These are phyloP conservation scores for Trichoderma oligosporum DNA, from an alignment of 2,329 filamentous ascomycete species.

Conservation along the genomic window DNA sequence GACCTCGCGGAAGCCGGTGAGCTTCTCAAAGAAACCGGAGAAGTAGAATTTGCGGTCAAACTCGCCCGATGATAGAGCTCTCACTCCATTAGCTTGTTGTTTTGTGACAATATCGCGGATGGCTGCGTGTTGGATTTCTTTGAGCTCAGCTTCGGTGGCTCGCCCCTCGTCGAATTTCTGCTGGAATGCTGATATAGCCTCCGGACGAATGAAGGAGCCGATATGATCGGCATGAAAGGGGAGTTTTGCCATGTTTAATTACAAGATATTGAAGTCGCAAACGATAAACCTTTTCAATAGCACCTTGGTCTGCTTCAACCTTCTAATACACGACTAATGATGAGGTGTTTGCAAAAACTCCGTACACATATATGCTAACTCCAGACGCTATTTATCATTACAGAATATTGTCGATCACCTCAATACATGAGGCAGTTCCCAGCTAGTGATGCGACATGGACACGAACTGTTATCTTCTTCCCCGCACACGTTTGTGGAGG, in stretches of 20 bases:
- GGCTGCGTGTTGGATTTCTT: constrained; percentile 55
- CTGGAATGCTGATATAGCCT: constrained; percentile 54
- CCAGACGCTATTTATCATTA: background rate
- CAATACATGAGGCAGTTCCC: background rate
- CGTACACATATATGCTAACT: background rate
- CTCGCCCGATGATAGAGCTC: constrained; percentile 65
- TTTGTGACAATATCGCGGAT: constrained; percentile 62
- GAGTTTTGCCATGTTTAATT: constrained; percentile 31
- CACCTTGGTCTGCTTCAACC: too few species aligned
- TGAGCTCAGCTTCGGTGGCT: constrained; percentile 43
- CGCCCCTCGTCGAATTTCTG: constrained; percentile 46
- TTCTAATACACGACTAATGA: too few species aligned
- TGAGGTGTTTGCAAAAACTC: too few species aligned
- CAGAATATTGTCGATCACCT: background rate
- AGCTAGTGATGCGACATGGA: background rate
- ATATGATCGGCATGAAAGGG: constrained; percentile 71
- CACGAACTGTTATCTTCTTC: background rate
- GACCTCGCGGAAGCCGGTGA: constrained; percentile 39
- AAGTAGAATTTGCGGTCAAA: constrained; percentile 54
- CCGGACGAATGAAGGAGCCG: constrained; percentile 65
- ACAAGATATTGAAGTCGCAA: background rate
- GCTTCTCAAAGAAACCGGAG: constrained; percentile 47
- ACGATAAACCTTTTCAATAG: background rate
- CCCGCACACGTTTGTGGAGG: background rate
- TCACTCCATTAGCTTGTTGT: constrained; percentile 61